These are phyloP conservation scores for Drechslerella stenobrocha DNA, from an alignment of 2,329 filamentous ascomycete genomes.

Conservation along the genomic window DNA sequence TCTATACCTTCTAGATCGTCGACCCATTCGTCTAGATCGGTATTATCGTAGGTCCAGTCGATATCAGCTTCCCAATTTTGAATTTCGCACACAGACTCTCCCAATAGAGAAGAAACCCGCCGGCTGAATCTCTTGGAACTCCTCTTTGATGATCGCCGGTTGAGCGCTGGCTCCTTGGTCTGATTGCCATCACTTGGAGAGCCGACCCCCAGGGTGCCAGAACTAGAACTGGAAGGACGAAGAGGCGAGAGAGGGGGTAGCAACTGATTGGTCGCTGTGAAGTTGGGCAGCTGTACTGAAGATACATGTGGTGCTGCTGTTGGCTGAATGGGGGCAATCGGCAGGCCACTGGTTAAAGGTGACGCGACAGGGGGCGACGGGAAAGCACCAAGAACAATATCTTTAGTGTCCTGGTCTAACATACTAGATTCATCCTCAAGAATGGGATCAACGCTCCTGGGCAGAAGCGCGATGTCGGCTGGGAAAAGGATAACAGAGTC, in stretches of 20 bases:
- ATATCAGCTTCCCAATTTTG: slow-evolving; percentile 45
- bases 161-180: background rate
- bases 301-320: background rate
- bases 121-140: slow-evolving; percentile 29
- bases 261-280: slow-evolving; percentile 28
- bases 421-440: slow-evolving; percentile 26
- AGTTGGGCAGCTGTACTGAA: too few relatives aligned
- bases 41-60: slow-evolving; percentile 45
- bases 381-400: slow-evolving; percentile 35
- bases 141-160: slow-evolving; percentile 24
- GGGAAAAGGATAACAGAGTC: slow-evolving; percentile 39
- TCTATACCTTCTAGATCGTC: slow-evolving; percentile 45
- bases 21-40: slow-evolving; percentile 40
- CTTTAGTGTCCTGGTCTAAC: slow-evolving; percentile 26
- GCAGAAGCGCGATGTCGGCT: slow-evolving; percentile 15
- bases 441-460: slow-evolving; percentile 15
- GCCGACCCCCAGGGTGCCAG: slow-evolving; percentile 35
- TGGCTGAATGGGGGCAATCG: slow-evolving; percentile 1
- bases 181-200: background rate
- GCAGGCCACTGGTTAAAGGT: background rate
- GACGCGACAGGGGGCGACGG: slow-evolving; percentile 27
- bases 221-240: slow-evolving; percentile 40
- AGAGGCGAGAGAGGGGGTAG: slow-evolving; percentile 34
- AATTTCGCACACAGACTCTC: slow-evolving; percentile 20
- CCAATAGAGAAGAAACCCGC: slow-evolving; percentile 23